phyloP scores from a whole-genome alignment of 1,139 yeast species.

The Pichia sorboxylosa region DNA sequence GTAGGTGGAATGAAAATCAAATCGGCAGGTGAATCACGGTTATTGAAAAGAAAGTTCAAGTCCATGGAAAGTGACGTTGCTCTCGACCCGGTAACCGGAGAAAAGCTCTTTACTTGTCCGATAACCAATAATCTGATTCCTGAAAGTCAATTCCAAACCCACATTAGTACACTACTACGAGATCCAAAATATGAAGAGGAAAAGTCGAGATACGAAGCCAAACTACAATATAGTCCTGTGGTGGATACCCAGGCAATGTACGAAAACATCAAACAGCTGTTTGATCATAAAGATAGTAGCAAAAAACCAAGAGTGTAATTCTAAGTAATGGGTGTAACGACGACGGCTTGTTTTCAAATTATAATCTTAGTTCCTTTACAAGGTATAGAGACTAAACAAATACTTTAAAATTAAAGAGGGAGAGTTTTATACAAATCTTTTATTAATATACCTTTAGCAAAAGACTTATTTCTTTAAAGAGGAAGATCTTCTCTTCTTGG shows the following conservation, averaged over 20 bases:
- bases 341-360: neutral
- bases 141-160: constrained; percentile 62
- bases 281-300: constrained; percentile 20
- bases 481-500: constrained; percentile 99
- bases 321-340: neutral
- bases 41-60: constrained; percentile 18
- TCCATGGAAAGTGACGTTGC: constrained; percentile 2
- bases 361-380: neutral
- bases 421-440: neutral
- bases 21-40: constrained; percentile 61
- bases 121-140: constrained; percentile 60
- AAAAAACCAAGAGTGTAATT: constrained; percentile 1
- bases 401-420: constrained; percentile 2
- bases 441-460: constrained; percentile 1
- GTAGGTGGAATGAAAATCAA: constrained; percentile 52
- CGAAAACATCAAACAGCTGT: constrained; percentile 57
- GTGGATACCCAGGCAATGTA: constrained; percentile 61
- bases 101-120: constrained; percentile 51
- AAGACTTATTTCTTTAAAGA: constrained; percentile 62
- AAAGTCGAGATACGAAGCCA: constrained; percentile 49
- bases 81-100: constrained; percentile 19
- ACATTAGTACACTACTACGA: constrained; percentile 56
- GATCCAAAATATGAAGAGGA: constrained; percentile 75
- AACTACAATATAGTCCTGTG: constrained; percentile 42
- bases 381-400: neutral